Conservation (phyloP, 139 green algal species). For the Tetradesmus obliquus region DNA sequence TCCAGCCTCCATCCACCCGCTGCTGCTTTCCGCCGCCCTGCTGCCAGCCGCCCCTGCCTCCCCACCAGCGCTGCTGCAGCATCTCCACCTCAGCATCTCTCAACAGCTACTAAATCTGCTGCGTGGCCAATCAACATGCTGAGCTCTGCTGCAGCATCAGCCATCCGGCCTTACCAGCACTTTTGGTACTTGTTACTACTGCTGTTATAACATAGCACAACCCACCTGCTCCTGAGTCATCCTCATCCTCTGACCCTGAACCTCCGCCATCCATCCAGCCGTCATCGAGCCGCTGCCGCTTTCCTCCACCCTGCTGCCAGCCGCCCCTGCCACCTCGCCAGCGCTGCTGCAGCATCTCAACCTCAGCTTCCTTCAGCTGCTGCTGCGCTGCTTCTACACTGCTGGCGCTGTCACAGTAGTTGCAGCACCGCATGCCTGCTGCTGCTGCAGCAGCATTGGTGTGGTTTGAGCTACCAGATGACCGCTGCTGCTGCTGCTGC, state of each 20-base stretch:
- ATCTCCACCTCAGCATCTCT: no score
- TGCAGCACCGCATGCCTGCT: slow-evolving; percentile 13
- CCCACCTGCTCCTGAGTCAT: neutral
- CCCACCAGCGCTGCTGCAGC: no score
- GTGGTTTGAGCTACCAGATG: neutral
- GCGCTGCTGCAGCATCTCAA: slow-evolving; percentile 11
- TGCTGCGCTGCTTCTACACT: neutral
- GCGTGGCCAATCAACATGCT: no score
- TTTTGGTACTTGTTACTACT: no score
- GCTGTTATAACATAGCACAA: no score
- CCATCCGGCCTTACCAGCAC: no score
- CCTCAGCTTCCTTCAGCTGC: slow-evolving; percentile 11
- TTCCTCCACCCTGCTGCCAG: neutral
- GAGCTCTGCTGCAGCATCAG: no score
- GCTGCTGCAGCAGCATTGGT: neutral
- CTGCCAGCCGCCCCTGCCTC: no score
- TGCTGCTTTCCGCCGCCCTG: no score
- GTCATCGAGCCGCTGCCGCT: neutral
- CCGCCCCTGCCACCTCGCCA: neutral
- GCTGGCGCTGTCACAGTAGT: slow-evolving; percentile 18
- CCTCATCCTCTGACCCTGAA: neutral
- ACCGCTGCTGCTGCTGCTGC: neutral
- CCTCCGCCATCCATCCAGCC: neutral
- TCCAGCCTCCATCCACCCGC: no score
- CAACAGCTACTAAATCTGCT: no score